Conservation (phyloP, 2,329 filamentous ascomycete genomes). For the Clonostachys sp. region DNA sequence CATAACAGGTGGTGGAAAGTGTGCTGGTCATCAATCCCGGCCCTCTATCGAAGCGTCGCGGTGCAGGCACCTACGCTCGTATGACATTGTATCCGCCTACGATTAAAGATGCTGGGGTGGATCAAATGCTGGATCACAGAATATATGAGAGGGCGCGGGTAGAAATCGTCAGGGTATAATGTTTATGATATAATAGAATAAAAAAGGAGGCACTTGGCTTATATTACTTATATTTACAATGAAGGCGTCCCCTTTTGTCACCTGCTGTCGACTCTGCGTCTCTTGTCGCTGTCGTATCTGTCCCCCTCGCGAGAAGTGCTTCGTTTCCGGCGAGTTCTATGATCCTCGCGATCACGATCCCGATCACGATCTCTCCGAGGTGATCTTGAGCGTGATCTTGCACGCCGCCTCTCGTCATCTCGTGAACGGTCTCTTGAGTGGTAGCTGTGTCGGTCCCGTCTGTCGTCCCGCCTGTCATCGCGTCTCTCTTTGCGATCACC, state of each 20-base stretch:
- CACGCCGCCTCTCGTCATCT: slow-evolving; percentile 12
- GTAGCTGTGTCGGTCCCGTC: slow-evolving; percentile 17
- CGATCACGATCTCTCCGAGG: slow-evolving; percentile 37
- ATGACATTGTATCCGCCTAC: slow-evolving; percentile 63
- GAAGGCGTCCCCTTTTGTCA: slow-evolving; percentile 3
- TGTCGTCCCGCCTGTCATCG: slow-evolving; percentile 23
- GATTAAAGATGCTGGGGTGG: slow-evolving; percentile 52
- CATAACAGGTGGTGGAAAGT: slow-evolving; percentile 74
- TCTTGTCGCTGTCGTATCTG: slow-evolving; percentile 54
- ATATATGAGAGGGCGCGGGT: slow-evolving; percentile 81
- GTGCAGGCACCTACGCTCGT: slow-evolving; percentile 79
- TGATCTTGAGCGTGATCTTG: slow-evolving; percentile 41
- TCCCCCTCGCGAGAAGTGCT: slow-evolving; percentile 51
- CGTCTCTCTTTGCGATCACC: slow-evolving; percentile 47
- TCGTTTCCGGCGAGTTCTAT: slow-evolving; percentile 48
- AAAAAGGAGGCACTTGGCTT: too few relatives aligned
- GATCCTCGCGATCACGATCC: slow-evolving; percentile 21
- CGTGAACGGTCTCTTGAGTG: slow-evolving; percentile 9
- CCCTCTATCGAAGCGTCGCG: slow-evolving; percentile 76
- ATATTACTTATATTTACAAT: too few relatives aligned
- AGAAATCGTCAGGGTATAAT: slow-evolving; percentile 75
- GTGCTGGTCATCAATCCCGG: slow-evolving; percentile 91
- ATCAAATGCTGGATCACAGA: slow-evolving; percentile 63
- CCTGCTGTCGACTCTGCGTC: slow-evolving; percentile 47
- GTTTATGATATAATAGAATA: too few relatives aligned